phyloP scores from a whole-genome alignment of 2,329 filamentous ascomycete genomes.

The Aspergillus awamori region DNA sequence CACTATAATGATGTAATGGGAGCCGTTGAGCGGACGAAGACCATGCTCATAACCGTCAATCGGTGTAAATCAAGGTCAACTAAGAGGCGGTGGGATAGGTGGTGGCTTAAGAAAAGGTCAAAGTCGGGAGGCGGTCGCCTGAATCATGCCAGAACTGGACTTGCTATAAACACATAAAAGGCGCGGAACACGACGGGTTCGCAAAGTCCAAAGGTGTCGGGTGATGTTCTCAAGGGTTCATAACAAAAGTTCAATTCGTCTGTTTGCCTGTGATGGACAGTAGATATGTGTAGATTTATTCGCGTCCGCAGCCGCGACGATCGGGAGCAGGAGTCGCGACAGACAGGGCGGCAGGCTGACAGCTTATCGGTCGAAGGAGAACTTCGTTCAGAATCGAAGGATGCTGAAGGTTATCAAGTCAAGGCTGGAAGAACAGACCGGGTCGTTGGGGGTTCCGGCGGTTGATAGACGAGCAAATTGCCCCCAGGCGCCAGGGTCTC shows the following conservation, averaged over 20 bases:
- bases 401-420: conserved; percentile 10
- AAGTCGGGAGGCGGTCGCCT: not conserved
- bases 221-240: too few relatives aligned
- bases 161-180: not conserved
- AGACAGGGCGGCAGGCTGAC: not conserved
- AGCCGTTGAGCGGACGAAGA: conserved; percentile 21
- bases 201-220: not conserved
- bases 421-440: conserved; percentile 10
- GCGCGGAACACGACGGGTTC: not conserved
- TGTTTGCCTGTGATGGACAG: not conserved
- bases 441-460: conserved; percentile 12
- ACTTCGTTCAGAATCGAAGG: not conserved
- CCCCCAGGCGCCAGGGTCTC: conserved; percentile 3
- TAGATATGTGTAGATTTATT: not conserved
- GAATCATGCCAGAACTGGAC: conserved; percentile 8
- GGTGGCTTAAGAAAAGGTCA: not conserved
- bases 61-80: conserved; percentile 10
- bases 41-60: conserved; percentile 30
- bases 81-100: not conserved
- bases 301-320: not conserved
- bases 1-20: conserved; percentile 21
- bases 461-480: conserved; percentile 6
- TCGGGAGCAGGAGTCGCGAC: not conserved
- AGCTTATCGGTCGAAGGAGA: not conserved
- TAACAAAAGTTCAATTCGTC: not conserved